Evolutionary conservation across 768 basidiomycete genomes (phyloP).

Genomic region (Cantharellus cinnabarinus): DNA sequence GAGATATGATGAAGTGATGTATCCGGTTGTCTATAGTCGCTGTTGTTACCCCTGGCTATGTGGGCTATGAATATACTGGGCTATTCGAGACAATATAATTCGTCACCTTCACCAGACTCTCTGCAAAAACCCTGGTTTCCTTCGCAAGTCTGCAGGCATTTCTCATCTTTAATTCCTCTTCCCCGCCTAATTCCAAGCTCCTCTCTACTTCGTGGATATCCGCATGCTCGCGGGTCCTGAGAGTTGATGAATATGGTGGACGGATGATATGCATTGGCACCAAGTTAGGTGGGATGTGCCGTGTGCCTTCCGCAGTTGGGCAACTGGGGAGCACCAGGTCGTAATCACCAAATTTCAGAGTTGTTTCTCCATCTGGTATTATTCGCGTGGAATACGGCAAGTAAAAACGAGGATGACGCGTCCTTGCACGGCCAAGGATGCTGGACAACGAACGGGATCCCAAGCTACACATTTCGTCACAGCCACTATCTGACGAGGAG

Average conservation of each 20-base stretch:
- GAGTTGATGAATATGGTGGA: constrained; percentile 1
- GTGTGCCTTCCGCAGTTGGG: constrained; percentile 4
- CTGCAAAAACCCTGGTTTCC: neutral
- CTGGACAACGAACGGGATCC: too few relatives aligned
- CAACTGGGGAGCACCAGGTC: constrained; percentile 11
- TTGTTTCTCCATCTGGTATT: too few relatives aligned
- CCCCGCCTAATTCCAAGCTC: neutral
- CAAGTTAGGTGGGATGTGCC: constrained; percentile 1
- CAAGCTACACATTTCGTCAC: too few relatives aligned
- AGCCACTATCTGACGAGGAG: too few relatives aligned
- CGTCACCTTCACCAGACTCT: constrained; percentile 2
- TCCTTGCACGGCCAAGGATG: too few relatives aligned
- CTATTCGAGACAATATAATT: neutral
- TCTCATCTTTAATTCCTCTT: constrained; percentile 1
- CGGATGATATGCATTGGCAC: constrained; percentile 4
- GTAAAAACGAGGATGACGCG: too few relatives aligned
- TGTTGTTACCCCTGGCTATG: constrained; percentile 37
- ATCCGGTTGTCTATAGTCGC: constrained; percentile 48
- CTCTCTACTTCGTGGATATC: neutral
- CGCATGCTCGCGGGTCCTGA: neutral
- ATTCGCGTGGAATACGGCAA: too few relatives aligned
- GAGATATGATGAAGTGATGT: constrained; percentile 46
- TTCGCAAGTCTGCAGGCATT: constrained; percentile 1
- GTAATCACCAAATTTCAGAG: constrained; percentile 1
- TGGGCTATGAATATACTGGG: neutral